Base-by-base conservation (phyloP, 228 moss, liverwort and hornwort genomes). In the Sphagnum magellanicum region DNA sequence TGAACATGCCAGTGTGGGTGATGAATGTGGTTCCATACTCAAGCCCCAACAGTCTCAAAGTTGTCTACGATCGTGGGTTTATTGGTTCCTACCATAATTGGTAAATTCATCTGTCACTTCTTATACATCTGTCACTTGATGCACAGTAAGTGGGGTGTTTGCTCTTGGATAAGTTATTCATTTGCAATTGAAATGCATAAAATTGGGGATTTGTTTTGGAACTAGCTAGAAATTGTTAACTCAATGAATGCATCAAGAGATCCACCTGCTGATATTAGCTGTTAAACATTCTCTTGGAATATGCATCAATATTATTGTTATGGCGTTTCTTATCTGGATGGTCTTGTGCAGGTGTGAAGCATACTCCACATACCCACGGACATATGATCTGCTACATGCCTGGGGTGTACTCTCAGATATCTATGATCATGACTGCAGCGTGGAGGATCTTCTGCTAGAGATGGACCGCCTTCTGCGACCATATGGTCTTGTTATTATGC, bases 21-120 rank as follows among this genome's bases (percentile, higher is more conserved):
- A 97, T 97, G 96, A 97, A 97, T 59, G 93, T 89, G 63, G 91
- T 97, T 65, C 84, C 91, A 17, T 72, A 89, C 59, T 88, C 79
- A 53, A 89, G 80, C 68, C 83, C 84, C 5, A 91, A 90, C 71
- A 93, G 93, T 59, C 75, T 97, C 68, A 89, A 93, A 74, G 80
- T 91, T 11, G 88, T 97, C 9, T 97, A 89, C 52, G 96, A 97
- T 62, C 88, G 96, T 65, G 96, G 96, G 69, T 88, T 97, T 70
- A 93, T 97, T 79, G 96, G 96, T 71, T 83, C 91, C 32, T 78
- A 83, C 60, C 96, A 97, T 87, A 89, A 97, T 81, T 97, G 96
- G 96, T 97, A 84, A 82, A 32, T 32, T 32, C 32, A 32, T 32
- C 32, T 80, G 68, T 49, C 17, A 11, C 15, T 11, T 11, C 11